Evolutionary conservation across 495 filamentous ascomycete genomes (phyloP), one percentile per base, ranked within the genome.

Genomic region (Xylaria bambusicola): DNA sequence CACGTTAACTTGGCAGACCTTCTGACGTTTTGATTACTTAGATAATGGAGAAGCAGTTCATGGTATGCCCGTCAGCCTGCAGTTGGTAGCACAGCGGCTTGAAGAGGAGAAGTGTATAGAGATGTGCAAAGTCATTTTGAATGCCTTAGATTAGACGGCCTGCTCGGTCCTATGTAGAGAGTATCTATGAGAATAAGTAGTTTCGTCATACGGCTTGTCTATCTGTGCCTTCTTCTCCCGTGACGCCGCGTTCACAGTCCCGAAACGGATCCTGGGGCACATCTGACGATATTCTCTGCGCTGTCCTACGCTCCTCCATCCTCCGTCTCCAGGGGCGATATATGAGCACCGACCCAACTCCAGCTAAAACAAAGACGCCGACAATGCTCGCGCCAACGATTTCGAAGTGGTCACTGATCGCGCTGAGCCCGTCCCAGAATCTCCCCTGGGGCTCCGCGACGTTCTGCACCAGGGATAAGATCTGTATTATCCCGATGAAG

Each of bases 401-500:
- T 72, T 97, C 92, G 64, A 89, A 97, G 68, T 90, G 82, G 60
- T 97, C 90, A 0, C 89, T 84, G 6, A 88, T 86, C 10, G 76
- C 82, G 47, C 81, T 76, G 0, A 97, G 88, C 2, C 92, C 92
- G 51, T 93, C 87, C 93, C 93, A 97, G 71, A 97, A 97, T 20
- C 65, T 73, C 0, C 91, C 92, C 17, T 78, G 78, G 1, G 90
- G 89, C 53, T 86, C 76, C 0, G 88, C 86, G 13, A 93, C 85
- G 69, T 90, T 87, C 29, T 89, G 68, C 1, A 92, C 81, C 26
- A 98, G 76, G 26, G 82, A 90, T 26, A 97, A 74, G 0, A 97
- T 67, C 72, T 98, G 93, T 45, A 97, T 88, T 7, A 88, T 74
- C 36, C 93, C 93, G 66, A 98, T 95, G 21, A 90, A 82, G 7